Percentiles rank a stretch among this genome's conserved stretches.
Conservation (phyloP, 108 stramenopile species). For the Schizochytrium sp. region DNA sequence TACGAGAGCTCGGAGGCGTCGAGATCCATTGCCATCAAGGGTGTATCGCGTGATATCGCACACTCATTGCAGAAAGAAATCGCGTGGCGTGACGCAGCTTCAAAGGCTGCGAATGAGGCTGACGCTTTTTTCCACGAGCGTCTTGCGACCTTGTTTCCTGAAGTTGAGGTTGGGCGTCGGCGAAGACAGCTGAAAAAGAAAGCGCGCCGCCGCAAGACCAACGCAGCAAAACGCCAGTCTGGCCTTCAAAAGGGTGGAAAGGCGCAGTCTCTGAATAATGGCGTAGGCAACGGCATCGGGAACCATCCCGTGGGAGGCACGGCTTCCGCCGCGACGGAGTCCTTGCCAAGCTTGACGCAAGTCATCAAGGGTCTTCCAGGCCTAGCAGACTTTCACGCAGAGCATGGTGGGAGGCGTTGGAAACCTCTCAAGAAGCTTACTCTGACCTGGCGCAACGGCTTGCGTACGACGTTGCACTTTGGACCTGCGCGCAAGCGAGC, state of each 20-base stretch:
- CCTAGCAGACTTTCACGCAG: neutral
- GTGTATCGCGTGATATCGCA: neutral
- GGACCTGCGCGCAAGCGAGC: neutral
- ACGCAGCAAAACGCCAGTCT: neutral
- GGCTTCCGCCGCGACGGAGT: too few species aligned
- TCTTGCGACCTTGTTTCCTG: neutral
- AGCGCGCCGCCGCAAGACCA: neutral
- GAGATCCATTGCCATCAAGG: neutral
- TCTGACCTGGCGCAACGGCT: neutral
- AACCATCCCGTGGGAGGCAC: neutral
- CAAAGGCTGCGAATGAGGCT: neutral
- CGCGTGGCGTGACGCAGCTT: neutral
- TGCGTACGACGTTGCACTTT: neutral
- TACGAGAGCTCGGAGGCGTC: neutral
- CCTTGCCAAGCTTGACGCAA: neutral
- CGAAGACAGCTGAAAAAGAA: neutral
- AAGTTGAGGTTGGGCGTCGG: neutral
- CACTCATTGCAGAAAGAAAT: neutral
- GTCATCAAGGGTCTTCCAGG: neutral
- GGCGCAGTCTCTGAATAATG: neutral
- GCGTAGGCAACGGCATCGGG: neutral
- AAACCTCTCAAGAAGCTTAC: neutral
- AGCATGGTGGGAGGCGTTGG: neutral
- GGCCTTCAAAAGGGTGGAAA: neutral
- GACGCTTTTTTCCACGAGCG: neutral